Evolutionary conservation across 257 asterid species (phyloP).

Genomic region (Solanum clarkiae): DNA sequence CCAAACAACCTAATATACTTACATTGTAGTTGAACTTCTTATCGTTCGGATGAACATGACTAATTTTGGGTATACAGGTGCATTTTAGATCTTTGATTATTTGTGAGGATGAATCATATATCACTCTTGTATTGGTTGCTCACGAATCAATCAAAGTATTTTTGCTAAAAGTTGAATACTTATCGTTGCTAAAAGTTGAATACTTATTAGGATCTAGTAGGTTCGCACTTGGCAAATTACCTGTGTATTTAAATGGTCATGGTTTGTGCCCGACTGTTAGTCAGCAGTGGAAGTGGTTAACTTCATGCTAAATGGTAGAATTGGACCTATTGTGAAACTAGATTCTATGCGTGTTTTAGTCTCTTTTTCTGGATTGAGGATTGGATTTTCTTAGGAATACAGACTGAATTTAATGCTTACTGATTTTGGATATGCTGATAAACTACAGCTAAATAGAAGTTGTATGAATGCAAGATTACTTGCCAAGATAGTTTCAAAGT

Average conservation of each 20-base stretch:
- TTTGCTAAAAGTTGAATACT: background rate
- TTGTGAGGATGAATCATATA: background rate
- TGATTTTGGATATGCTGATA: background rate
- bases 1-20: background rate
- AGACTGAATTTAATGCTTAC: background rate
- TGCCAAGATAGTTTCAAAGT: background rate
- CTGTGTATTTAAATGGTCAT: background rate
- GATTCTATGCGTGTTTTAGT: background rate
- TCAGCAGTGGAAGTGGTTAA: background rate
- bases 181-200: background rate
- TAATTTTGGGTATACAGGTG: background rate
- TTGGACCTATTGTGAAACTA: background rate
- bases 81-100: background rate
- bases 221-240: background rate
- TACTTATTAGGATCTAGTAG: background rate
- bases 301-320: background rate
- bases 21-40: background rate
- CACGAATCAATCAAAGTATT: background rate
- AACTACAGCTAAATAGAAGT: background rate
- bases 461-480: background rate
- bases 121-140: background rate
- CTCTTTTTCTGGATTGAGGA: background rate
- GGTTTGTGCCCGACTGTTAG: background rate
- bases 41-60: background rate
- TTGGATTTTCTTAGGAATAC: background rate